Percentiles rank a stretch among this genome's conserved stretches.
These are phyloP conservation scores for Pseudoscleropodium purum DNA, from an alignment of 225 moss, liverwort and hornwort species.

Conservation along the genomic window DNA sequence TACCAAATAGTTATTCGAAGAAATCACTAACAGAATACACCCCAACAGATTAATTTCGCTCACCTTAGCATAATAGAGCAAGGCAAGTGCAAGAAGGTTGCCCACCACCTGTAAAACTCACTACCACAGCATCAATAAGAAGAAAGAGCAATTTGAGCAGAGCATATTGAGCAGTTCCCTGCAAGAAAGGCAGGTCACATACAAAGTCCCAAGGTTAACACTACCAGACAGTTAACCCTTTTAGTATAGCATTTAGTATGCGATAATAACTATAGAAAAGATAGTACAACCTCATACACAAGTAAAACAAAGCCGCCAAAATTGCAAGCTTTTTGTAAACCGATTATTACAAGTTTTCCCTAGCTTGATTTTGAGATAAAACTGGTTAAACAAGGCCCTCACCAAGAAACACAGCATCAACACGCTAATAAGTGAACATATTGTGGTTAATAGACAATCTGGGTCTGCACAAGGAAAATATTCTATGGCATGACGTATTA, in stretches of 20 bases:
- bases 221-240: neutral
- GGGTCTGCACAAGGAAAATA: neutral
- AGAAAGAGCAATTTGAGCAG: neutral
- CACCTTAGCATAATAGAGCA: conserved; percentile 59
- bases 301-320: neutral
- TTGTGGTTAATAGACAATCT: neutral
- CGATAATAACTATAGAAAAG: neutral
- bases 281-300: neutral
- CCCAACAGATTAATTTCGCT: neutral
- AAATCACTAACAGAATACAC: neutral
- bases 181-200: neutral
- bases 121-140: conserved; percentile 1
- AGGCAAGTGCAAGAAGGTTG: conserved; percentile 57
- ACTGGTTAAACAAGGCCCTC: neutral
- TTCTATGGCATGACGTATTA: neutral
- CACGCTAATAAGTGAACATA: neutral
- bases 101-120: conserved; percentile 61
- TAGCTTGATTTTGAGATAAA: neutral
- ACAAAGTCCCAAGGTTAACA: neutral
- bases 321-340: neutral
- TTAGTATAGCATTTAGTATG: neutral
- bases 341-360: neutral
- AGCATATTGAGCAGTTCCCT: neutral
- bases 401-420: neutral
- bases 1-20: neutral